Evolutionary conservation across 1,284 basidiomycete genomes (phyloP).

Genomic region (Mycocalia duriaeana): DNA sequence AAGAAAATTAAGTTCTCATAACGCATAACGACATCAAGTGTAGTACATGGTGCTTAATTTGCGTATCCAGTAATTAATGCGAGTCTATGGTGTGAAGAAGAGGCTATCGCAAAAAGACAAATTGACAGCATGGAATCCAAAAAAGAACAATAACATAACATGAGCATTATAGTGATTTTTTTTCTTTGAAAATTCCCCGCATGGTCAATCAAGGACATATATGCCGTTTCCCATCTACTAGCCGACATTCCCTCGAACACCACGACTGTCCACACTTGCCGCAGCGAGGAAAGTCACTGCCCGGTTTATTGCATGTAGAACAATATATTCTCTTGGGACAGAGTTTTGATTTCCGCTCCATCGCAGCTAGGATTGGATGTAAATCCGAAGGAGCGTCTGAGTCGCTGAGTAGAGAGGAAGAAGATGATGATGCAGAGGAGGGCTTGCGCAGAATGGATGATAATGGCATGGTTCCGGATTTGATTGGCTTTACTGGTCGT

Average conservation of each 20-base stretch:
- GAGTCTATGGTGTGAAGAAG: too few species aligned
- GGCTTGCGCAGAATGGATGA: constrained; percentile 21
- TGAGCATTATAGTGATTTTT: neutral
- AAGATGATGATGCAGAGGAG: constrained; percentile 18
- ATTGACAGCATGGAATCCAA: neutral
- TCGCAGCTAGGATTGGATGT: constrained; percentile 45
- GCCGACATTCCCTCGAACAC: constrained; percentile 66
- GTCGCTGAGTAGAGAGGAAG: constrained; percentile 18
- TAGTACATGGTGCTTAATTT: too few species aligned
- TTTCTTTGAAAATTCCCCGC: neutral
- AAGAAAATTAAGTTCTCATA: constrained; percentile 62
- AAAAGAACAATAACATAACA: too few species aligned
- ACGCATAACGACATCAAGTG: constrained; percentile 10
- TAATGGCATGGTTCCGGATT: constrained; percentile 25
- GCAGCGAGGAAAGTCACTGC: constrained; percentile 62
- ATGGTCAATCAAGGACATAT: constrained; percentile 30
- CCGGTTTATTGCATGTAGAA: constrained; percentile 50
- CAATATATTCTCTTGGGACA: constrained; percentile 39
- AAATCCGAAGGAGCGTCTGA: constrained; percentile 26
- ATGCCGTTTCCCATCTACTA: constrained; percentile 49
- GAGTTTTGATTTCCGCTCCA: constrained; percentile 54
- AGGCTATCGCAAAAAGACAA: constrained; percentile 4
- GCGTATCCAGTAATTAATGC: too few species aligned
- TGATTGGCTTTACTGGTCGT: constrained; percentile 23
- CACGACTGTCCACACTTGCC: constrained; percentile 57